These are phyloP conservation scores for Dendrocalamus sinicus DNA, from an alignment of 176 grass and related monocot species.

Conservation along the genomic window DNA sequence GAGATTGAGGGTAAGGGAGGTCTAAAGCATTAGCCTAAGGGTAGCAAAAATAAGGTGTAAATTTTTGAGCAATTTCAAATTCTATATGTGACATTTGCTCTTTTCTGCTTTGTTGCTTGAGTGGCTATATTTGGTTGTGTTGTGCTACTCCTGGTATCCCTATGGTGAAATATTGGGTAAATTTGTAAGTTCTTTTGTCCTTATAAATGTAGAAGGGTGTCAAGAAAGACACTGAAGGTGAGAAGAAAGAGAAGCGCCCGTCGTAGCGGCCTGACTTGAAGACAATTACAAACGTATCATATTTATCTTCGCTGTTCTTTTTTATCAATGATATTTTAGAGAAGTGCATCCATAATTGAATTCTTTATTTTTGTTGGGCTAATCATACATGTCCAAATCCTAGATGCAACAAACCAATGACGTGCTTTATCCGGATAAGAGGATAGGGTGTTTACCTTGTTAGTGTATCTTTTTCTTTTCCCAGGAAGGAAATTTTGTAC, in stretches of 20 bases:
- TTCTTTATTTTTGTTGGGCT: conserved; percentile 5
- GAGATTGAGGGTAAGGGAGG: conserved; percentile 51
- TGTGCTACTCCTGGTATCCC: not conserved
- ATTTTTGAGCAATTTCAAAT: not conserved
- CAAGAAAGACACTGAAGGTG: conserved; percentile 18
- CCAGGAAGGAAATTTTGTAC: not conserved
- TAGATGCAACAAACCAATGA: conserved; percentile 63
- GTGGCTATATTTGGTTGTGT: not conserved
- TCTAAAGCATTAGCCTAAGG: conserved; percentile 28
- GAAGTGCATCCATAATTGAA: not conserved
- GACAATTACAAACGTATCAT: conserved; percentile 60
- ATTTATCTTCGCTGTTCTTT: not conserved
- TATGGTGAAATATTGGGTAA: not conserved
- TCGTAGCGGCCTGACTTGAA: conserved; percentile 70
- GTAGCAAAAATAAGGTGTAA: conserved; percentile 39
- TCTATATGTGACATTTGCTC: not conserved
- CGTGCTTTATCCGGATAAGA: conserved; percentile 64
- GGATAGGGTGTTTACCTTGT: conserved; percentile 62
- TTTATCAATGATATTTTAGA: not conserved
- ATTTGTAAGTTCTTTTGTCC: not conserved
- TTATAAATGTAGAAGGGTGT: conserved; percentile 38
- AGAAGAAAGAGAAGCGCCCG: conserved; percentile 57
- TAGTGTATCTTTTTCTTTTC: conserved; percentile 9
- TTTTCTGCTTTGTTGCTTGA: not conserved
- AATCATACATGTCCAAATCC: conserved; percentile 7